Evolutionary conservation across 495 filamentous ascomycete genomes (phyloP), one percentile per base, ranked within the genome.

Genomic region (Mytilinidion resinicola): DNA sequence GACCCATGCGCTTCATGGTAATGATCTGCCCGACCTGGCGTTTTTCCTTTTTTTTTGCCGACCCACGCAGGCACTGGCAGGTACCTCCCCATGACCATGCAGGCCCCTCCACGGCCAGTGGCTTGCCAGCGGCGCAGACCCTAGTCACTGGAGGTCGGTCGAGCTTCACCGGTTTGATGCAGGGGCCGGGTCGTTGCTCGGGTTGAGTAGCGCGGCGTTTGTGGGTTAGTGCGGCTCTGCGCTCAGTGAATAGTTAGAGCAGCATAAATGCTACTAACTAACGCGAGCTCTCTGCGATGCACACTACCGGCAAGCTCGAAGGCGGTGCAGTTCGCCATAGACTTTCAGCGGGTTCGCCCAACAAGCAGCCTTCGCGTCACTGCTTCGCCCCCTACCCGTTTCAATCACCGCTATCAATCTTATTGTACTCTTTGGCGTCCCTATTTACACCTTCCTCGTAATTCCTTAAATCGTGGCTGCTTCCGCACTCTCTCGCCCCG

Each of bases 321-420:
- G 63, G 64, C 64, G 47, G 64, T 63, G 64, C 64, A 67, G 20
- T 36, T 37, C 48, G 25, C 47, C 46, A 51, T 15, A 17, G 35
- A 33, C 25, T 55, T 60, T 35, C 53, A 56, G 21, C 21, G 47
- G 20, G 46, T 56, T 43, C 46, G 41, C 64, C 54, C 60, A 41
- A 39, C 19, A 50, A 39, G 51, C 11, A 51, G 34, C 37, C 54
- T 35, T 38, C 6, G 7, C 38, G 25, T 41, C 25, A 36, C 17
- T 57, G 38, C 64, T 67, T 67, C 64, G 64, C 64, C 64, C 46
- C 64, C 34, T 57, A 56, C 63, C 50, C 56, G 38, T 20, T 55
- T 58, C 48, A 42, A 55, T 17, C 9, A 41, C 25, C 52, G 41
- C 56, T 46, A 15, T 51, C 36, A 17, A 15, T 38, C 19, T 41